phyloP scores from a whole-genome alignment of 305 asterid genomes.

The Petunia hybrid region DNA sequence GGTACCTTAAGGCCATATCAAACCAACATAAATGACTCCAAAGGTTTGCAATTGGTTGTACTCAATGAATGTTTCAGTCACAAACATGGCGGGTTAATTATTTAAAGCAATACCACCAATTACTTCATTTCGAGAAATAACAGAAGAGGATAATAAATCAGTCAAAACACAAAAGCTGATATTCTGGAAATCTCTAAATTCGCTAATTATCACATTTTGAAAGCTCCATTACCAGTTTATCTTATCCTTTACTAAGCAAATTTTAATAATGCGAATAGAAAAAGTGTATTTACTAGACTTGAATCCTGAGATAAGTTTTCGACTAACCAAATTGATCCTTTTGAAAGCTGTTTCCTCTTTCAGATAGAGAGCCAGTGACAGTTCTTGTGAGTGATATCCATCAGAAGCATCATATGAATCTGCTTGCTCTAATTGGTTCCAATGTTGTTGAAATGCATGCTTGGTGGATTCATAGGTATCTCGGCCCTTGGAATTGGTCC shows the following conservation, averaged over 20 bases:
- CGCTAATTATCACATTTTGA: background rate
- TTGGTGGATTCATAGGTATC: conserved; percentile 61
- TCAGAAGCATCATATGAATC: conserved; percentile 81
- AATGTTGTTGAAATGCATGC: conserved; percentile 59
- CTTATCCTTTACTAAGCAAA: conserved; percentile 8
- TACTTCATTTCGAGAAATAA: background rate
- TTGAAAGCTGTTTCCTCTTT: conserved; percentile 70
- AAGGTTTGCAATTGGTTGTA: background rate
- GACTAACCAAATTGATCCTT: conserved; percentile 69
- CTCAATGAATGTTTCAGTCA: background rate
- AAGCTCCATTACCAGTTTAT: background rate
- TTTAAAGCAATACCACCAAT: background rate
- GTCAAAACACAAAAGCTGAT: background rate
- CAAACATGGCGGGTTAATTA: background rate
- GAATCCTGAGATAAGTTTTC: background rate
- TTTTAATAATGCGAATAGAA: background rate
- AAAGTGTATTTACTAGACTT: background rate
- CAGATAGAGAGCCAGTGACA: conserved; percentile 67
- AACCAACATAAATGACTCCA: background rate
- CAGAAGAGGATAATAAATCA: background rate
- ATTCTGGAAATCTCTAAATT: background rate
- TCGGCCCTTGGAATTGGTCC: conserved; percentile 48
- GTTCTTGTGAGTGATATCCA: conserved; percentile 86
- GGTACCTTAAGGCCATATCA: background rate
- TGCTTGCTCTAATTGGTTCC: conserved; percentile 83